A percentile compares a stretch with the other conserved stretches of the same genome.
phyloP scores from a whole-genome alignment of 495 filamentous ascomycete species.

The Oidiodendron maius region DNA sequence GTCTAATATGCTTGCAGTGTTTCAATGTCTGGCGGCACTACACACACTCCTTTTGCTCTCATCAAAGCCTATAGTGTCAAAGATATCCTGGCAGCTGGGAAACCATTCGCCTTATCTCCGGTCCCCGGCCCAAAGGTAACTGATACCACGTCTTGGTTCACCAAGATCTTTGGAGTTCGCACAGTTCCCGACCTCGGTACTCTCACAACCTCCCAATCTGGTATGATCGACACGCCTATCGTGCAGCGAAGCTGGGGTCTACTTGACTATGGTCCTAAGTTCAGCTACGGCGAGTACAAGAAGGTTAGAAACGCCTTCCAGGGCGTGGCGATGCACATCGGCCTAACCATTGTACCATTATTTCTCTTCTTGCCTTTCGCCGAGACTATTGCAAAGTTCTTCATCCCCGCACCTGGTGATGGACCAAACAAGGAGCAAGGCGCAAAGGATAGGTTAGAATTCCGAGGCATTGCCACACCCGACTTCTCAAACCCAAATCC shows the following conservation, averaged over 20 bases:
- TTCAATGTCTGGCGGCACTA: constrained; percentile 80
- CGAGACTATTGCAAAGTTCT: constrained; percentile 44
- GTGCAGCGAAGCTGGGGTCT: constrained; percentile 77
- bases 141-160: constrained; percentile 26
- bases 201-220: constrained; percentile 55
- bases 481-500: constrained; percentile 39
- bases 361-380: constrained; percentile 50
- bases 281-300: constrained; percentile 65
- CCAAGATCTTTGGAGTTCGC: constrained; percentile 55
- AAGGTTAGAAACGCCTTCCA: constrained; percentile 51
- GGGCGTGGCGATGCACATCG: constrained; percentile 52
- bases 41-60: constrained; percentile 56
- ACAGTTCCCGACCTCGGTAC: constrained; percentile 60
- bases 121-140: constrained; percentile 33
- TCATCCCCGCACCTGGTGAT: constrained; percentile 59
- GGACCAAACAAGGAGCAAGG: constrained; percentile 56
- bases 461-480: constrained; percentile 57
- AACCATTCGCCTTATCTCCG: constrained; percentile 64
- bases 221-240: constrained; percentile 54
- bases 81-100: constrained; percentile 47
- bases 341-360: constrained; percentile 41
- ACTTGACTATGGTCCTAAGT: constrained; percentile 68
- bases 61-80: constrained; percentile 54
- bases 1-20: no score
- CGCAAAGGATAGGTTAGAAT: constrained; percentile 54